Evolutionary conservation across 805 yeast genomes (phyloP).

Genomic region (Ogataea philodendri): DNA sequence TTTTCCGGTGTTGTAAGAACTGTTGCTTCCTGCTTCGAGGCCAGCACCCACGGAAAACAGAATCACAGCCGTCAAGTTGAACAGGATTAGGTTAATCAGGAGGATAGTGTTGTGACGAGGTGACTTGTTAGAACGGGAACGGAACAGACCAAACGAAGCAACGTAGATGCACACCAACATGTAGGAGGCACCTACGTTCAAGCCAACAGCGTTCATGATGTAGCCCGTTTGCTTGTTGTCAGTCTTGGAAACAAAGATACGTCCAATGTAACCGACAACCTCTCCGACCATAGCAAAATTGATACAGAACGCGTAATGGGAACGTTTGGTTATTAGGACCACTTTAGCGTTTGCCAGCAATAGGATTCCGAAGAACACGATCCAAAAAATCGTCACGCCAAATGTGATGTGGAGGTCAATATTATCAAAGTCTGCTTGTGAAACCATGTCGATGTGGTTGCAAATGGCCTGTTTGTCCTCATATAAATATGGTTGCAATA

Average conservation of each 20-base stretch:
- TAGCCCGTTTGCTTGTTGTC: constrained; percentile 39
- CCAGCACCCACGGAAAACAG: constrained; percentile 44
- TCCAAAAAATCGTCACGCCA: no score
- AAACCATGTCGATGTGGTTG: no score
- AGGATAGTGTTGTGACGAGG: no score
- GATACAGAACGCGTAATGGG: constrained; percentile 62
- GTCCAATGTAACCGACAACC: constrained; percentile 63
- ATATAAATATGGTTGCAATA: no score
- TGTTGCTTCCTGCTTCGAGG: constrained; percentile 34
- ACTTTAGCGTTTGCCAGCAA: constrained; percentile 40
- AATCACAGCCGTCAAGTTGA: constrained; percentile 1
- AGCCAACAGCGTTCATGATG: constrained; percentile 60
- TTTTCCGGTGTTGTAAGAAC: constrained; percentile 47
- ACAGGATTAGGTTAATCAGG: no score
- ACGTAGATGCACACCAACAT: constrained; percentile 79
- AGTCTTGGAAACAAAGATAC: constrained; percentile 47
- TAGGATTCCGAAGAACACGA: constrained; percentile 18
- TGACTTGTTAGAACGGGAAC: no score
- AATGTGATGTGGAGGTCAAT: no score
- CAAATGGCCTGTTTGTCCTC: no score
- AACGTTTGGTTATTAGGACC: constrained; percentile 47
- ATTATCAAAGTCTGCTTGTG: no score
- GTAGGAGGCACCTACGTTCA: constrained; percentile 78
- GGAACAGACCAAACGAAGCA: no score
- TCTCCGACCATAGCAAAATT: constrained; percentile 61